Percentiles rank a stretch among this genome's conserved stretches.
Evolutionary conservation across 768 basidiomycete species (phyloP).

Genomic region (Kwoniella newhampshirensis): DNA sequence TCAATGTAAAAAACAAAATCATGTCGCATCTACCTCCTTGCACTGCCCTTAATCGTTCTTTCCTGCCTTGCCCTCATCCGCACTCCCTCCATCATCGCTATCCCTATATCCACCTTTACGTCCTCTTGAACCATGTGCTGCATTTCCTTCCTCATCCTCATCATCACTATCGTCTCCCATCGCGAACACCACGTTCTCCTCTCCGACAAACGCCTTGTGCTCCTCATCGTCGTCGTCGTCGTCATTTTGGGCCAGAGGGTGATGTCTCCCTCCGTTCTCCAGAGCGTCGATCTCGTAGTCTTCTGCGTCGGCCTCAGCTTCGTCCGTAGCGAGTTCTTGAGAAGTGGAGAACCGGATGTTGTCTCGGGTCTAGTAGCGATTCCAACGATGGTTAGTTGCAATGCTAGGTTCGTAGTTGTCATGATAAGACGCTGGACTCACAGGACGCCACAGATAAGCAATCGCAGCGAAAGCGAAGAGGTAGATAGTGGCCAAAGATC

Average conservation of each 20-base stretch:
- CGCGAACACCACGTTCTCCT: conserved; percentile 45
- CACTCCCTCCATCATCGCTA: conserved; percentile 14
- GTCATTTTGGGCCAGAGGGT: conserved; percentile 68
- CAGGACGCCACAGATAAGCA: conserved; percentile 87
- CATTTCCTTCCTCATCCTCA: conserved; percentile 29
- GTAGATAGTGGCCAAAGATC: conserved; percentile 87
- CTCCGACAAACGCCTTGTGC: conserved; percentile 16
- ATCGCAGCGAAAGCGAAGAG: conserved; percentile 75
- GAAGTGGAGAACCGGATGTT: conserved; percentile 75
- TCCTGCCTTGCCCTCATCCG: conserved; percentile 17
- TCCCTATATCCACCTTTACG: conserved; percentile 25
- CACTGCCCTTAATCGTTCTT: conserved; percentile 5
- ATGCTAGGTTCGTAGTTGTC: conserved; percentile 57
- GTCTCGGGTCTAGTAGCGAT: conserved; percentile 39
- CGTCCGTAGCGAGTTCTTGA: conserved; percentile 82
- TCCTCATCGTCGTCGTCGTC: conserved; percentile 36
- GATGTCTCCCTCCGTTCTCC: conserved; percentile 66
- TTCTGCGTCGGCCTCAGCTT: conserved; percentile 41
- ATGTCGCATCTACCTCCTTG: no score
- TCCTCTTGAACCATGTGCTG: neutral
- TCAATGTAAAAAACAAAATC: no score
- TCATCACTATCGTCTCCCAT: conserved; percentile 52
- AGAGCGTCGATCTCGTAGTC: conserved; percentile 41
- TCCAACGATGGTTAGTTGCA: conserved; percentile 7
- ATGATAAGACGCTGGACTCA: conserved; percentile 21